phyloP scores from a whole-genome alignment of 257 asterid genomes.

The Solanum stenotomum region DNA sequence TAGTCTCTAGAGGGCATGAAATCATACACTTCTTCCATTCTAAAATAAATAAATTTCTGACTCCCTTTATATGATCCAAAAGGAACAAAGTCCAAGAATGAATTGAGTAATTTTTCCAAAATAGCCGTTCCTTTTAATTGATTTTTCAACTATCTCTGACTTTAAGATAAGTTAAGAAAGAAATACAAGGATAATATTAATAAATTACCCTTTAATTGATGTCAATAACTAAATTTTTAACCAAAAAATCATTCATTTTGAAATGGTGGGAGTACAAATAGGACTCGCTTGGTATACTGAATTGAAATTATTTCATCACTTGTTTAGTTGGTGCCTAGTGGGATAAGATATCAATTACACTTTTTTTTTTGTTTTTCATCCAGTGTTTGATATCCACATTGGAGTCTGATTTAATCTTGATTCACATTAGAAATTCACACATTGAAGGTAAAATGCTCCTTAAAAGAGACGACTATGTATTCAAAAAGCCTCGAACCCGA shows the following conservation, averaged over 20 bases:
- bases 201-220: too few relatives aligned
- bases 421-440: neutral
- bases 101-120: neutral
- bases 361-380: too few relatives aligned
- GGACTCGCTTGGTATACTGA: too few relatives aligned
- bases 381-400: accelerated
- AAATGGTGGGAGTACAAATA: neutral
- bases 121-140: neutral
- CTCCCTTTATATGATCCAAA: neutral
- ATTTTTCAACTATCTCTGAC: neutral
- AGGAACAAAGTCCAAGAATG: neutral
- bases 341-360: neutral
- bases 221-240: neutral
- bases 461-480: too few relatives aligned
- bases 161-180: neutral
- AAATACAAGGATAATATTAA: neutral
- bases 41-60: neutral
- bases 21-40: neutral
- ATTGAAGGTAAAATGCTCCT: neutral
- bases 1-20: neutral
- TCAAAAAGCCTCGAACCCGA: neutral
- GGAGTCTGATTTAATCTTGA: too few relatives aligned
- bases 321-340: neutral
- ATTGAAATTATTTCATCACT: neutral
- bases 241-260: neutral